Base-by-base conservation (phyloP, 164 flowering plant genomes). In the Buxus sempervirens region DNA sequence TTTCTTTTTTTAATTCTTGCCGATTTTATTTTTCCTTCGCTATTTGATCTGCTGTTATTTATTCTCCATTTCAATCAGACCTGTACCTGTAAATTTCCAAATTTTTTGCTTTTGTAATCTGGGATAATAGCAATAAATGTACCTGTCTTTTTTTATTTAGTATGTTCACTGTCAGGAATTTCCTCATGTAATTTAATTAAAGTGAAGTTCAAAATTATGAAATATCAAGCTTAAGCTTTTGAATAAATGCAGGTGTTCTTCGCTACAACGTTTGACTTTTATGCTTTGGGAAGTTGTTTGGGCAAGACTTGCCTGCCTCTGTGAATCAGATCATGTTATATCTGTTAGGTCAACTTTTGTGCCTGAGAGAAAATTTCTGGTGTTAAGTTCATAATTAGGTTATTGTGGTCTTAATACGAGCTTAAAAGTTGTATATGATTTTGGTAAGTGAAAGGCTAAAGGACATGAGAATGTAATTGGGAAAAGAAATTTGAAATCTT, bases 1-100 rank as follows among this genome's bases (percentile, higher is more conserved):
- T 32, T 3, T 32, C 7, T 32, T 32, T 32, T 32, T 32, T 32
- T 32, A 3, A 3, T 32, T 32, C 7, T 32, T 32, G 3, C 38
- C 54, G 78, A 87, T 72, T 42, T 26, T 22, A 28, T 9, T 19
- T 57, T 51, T 48, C 21, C 28, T 14, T 53, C 25, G 12, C 18
- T 22, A 21, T 66, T 8, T 58, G 60, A n/a, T 51, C 24, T 9
- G 22, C 41, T 14, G 23, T 45, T 48, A 25, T 36, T 22, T 56
- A 23, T 14, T 57, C 26, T 36, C 7, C 20, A 38, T 56, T 66
- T 16, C 13, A 54, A 57, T 21, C 25, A 57, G 13, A 23, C 4
- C 26, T 13, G 28, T 45, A 23, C 13, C 21, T 20, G 18, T 55
- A 21, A n/a, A 9, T 13, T 57, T n/a, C 60, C 24, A 57, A 57